Evolutionary conservation across 352 stramenopile genomes (phyloP).

Genomic region (Hyaloperonospora brassicae): DNA sequence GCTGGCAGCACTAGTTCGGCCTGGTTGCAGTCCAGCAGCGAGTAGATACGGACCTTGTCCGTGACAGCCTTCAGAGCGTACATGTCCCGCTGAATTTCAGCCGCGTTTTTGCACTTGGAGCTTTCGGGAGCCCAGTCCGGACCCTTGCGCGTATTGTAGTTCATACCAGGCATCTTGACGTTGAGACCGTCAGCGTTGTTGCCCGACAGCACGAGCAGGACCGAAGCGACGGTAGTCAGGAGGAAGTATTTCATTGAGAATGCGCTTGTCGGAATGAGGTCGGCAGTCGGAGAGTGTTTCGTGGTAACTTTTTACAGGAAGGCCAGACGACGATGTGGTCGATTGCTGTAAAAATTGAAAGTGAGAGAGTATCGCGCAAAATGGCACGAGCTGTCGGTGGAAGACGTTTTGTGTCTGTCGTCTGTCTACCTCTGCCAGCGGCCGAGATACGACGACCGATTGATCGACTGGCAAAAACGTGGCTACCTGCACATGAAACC

Average conservation of each 20-base stretch:
- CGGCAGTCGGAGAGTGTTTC: no score
- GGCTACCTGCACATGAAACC: no score
- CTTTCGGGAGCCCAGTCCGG: constrained; percentile 36
- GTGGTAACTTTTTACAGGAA: no score
- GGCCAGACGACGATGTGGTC: neutral
- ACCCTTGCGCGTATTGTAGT: constrained; percentile 67
- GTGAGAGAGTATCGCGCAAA: neutral
- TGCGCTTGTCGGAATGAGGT: neutral
- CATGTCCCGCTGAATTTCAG: constrained; percentile 55
- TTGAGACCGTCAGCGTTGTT: constrained; percentile 26
- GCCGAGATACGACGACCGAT: no score
- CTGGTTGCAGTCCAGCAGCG: constrained; percentile 47
- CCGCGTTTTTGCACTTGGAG: constrained; percentile 39
- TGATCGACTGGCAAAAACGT: no score
- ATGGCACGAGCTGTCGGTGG: no score
- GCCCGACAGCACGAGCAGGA: constrained; percentile 12
- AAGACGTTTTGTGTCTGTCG: no score
- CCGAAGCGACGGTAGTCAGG: constrained; percentile 12
- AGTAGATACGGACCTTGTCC: constrained; percentile 65
- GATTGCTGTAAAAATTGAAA: neutral
- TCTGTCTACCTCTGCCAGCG: neutral
- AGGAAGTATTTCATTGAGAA: constrained; percentile 29
- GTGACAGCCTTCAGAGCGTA: constrained; percentile 32
- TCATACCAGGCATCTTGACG: constrained; percentile 54
- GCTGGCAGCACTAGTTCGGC: constrained; percentile 34